Evolutionary conservation across 768 basidiomycete species (phyloP), one percentile per base, ranked within the genome.

Genomic region (Termitomyces sp.): DNA sequence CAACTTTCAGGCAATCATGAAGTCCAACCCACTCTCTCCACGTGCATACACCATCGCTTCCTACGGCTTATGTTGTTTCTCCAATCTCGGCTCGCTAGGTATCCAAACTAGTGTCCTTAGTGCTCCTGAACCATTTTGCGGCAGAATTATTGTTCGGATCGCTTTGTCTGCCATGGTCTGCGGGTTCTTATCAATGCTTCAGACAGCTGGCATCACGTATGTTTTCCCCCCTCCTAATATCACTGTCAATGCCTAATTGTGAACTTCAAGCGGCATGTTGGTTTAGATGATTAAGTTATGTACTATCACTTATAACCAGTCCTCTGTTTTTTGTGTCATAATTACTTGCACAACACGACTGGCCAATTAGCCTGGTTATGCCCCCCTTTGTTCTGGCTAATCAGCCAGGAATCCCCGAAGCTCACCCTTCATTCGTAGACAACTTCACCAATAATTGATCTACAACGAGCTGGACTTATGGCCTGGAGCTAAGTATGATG

Each of bases 11-110:
- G 71, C 72, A 1, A 73, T 85, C 42, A 76, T 75, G 74, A 53
- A 62, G 11, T 66, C 69, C n/a, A 59, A 77, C 49, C 82, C 89
- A 3, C 80, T 94, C 50, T 85, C 85, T 19, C 77, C 72, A 31
- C 90, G 89, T 56, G 90, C 85, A 21, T 93, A 78, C 72, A 89
- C 87, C 52, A 94, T 95, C 63, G 85, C 89, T 14, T 85, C 88
- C 34, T 96, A 95, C 69, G 87, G 89, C 16, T 84, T 95, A 16
- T 95, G 92, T 70, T 94, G 95, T 10, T 96, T 96, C 66, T 90
- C 91, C 58, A 95, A 95, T 69, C 76, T 92, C 44, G 84, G 88
- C 55, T 90, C 90, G 8, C 76, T 94, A 23, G 94, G 93, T 66
- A 92, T 95, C 63, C 90, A 94, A 69, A 75, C 77, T 25, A 76